A percentile compares a stretch with the other conserved stretches of the same genome.
phyloP scores from a whole-genome alignment of 2,329 filamentous ascomycete species.

The Neopestalotiopsis sp. region DNA sequence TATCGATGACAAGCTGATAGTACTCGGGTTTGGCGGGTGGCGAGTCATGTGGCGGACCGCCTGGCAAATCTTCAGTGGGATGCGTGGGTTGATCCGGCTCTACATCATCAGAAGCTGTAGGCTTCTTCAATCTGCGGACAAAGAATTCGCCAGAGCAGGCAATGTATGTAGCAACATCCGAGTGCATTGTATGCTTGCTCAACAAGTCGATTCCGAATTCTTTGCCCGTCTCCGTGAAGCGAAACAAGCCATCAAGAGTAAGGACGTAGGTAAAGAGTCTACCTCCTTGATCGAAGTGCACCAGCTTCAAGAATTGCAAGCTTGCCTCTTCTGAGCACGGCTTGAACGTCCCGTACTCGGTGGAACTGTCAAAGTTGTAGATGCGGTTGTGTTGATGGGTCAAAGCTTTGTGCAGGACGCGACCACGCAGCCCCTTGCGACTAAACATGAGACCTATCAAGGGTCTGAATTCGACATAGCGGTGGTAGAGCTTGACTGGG shows the following conservation, averaged over 20 bases:
- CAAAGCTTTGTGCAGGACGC: slow-evolving; percentile 80
- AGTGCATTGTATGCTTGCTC: slow-evolving; percentile 97
- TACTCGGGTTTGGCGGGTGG: slow-evolving; percentile 54
- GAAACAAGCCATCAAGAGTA: slow-evolving; percentile 82
- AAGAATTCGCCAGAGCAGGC: slow-evolving; percentile 95
- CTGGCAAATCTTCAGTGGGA: slow-evolving; percentile 51
- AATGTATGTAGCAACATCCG: slow-evolving; percentile 87
- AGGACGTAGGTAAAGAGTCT: slow-evolving; percentile 92
- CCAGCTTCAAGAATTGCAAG: slow-evolving; percentile 82
- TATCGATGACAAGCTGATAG: slow-evolving; percentile 93
- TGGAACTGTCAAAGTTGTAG: slow-evolving; percentile 84
- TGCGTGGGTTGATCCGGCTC: slow-evolving; percentile 55
- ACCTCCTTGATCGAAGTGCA: slow-evolving; percentile 83
- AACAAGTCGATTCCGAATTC: slow-evolving; percentile 94
- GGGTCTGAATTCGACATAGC: slow-evolving; percentile 90
- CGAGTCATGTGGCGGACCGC: slow-evolving; percentile 48
- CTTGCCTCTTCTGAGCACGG: slow-evolving; percentile 73
- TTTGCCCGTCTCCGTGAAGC: slow-evolving; percentile 94
- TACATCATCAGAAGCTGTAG: slow-evolving; percentile 47
- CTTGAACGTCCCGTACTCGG: slow-evolving; percentile 72
- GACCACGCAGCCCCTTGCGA: slow-evolving; percentile 75
- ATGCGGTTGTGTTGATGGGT: slow-evolving; percentile 89
- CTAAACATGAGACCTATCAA: slow-evolving; percentile 91
- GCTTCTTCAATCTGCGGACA: slow-evolving; percentile 68
- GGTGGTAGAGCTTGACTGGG: slow-evolving; percentile 81